Base-by-base conservation (phyloP, 2,329 filamentous ascomycete genomes). In the Aspergillus sp. region DNA sequence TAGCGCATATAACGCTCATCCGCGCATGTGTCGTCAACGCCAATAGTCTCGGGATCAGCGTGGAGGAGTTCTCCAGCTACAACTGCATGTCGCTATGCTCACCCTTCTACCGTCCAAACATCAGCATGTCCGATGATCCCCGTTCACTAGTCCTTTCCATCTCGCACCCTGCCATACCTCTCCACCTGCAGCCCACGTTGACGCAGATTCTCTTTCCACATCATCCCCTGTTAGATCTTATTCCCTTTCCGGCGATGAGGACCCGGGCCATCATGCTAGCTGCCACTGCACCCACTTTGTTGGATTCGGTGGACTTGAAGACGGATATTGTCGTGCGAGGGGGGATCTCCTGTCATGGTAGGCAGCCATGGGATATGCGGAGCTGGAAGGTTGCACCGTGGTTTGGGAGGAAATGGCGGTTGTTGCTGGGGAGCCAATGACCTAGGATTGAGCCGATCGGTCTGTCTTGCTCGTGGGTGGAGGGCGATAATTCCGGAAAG, bases 131-230 rank as follows among this genome's bases (percentile, higher is more conserved):
- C 2, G 56, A 60, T 25, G 54, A 56, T 23, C 59, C 62, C 2
- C 47, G 52, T 5, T 34, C 49, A n/a, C 58, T 73, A 9, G 50
- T 71, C 13, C 54, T 59, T 11, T 54, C 50, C 5, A 47, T 54
- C 4, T 53, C 60, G 1, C 47, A 56, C 5, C 53, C 61, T 1
- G 59, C 54, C 2, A 58, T 67, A 2, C 71, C 73, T 9, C 21
- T 58, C 4, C 60, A 71, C 47, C 59, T 76, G 0, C 69, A 61
- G 17, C 72, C 72, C 2, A 75, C 71, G 0, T 54, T 69, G 23
- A 61, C 68, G 2, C 73, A 76, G 54, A 66, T 75, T 10, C 57
- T 75, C 10, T 60, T 70, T 40, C 67, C 70, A 11, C 72, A 75
- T 48, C 70, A 72, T 50, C 64, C 70, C 0, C 65, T 66, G 25